phyloP scores from a whole-genome alignment of 805 yeast genomes.

The Saccharomycopsis sp. region DNA sequence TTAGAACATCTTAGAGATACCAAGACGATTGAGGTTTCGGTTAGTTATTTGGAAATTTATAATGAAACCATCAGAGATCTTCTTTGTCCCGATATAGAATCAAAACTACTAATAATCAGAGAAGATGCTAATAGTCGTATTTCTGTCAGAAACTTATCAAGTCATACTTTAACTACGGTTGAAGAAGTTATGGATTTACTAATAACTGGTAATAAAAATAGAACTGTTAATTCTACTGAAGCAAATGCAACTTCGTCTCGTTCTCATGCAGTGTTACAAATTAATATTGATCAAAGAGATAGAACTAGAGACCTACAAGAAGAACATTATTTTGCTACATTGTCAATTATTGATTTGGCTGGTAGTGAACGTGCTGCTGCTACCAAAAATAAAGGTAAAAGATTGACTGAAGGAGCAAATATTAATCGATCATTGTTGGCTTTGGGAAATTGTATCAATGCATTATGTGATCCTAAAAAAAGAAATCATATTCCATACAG shows the following conservation, averaged over 20 bases:
- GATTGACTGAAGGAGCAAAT: constrained; percentile 87
- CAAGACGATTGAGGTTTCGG: constrained; percentile 45
- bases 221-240: constrained; percentile 81
- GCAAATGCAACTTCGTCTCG: constrained; percentile 88
- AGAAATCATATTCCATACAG: constrained; percentile 78
- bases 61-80: constrained; percentile 83
- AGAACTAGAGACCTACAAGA: constrained; percentile 55
- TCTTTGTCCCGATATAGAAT: constrained; percentile 42
- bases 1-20: constrained; percentile 49
- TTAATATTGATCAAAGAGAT: constrained; percentile 52
- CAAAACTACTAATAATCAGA: constrained; percentile 46
- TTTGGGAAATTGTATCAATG: constrained; percentile 88
- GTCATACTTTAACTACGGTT: constrained; percentile 49
- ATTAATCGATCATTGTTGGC: constrained; percentile 84
- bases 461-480: constrained; percentile 64
- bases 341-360: constrained; percentile 84
- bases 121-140: constrained; percentile 63
- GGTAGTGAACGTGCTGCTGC: constrained; percentile 94
- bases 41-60: constrained; percentile 80
- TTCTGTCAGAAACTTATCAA: constrained; percentile 59
- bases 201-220: constrained; percentile 55
- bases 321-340: constrained; percentile 64
- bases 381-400: constrained; percentile 71
- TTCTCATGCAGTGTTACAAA: constrained; percentile 88
- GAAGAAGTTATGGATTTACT: constrained; percentile 75